These are phyloP conservation scores for Viridothelium virens DNA, from an alignment of 495 filamentous ascomycete genomes.

Conservation along the genomic window DNA sequence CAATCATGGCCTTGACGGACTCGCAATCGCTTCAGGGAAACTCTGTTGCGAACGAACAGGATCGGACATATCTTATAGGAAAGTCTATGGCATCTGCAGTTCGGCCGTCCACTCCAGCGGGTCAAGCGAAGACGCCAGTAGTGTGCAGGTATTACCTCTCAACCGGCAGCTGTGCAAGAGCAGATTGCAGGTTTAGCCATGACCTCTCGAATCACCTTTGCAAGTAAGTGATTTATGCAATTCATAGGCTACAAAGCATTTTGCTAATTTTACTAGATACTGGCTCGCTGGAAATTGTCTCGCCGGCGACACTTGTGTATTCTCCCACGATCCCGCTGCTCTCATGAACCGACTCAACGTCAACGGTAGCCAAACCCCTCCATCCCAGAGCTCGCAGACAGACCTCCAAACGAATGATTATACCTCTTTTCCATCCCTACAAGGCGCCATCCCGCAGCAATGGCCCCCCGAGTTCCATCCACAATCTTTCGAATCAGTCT, in stretches of 20 bases:
- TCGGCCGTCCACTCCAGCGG: conserved; percentile 65
- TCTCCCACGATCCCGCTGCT: conserved; percentile 85
- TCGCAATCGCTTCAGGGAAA: conserved; percentile 31
- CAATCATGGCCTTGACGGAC: conserved; percentile 79
- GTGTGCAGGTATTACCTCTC: conserved; percentile 96
- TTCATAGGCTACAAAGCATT: conserved; percentile 21
- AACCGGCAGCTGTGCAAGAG: conserved; percentile 82
- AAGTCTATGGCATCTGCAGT: conserved; percentile 79
- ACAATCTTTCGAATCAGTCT: not conserved
- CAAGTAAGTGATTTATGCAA: conserved; percentile 62
- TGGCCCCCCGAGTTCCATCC: conserved; percentile 10
- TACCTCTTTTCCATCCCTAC: conserved; percentile 79
- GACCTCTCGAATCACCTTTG: conserved; percentile 92
- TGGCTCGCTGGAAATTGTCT: conserved; percentile 97
- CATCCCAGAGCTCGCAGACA: conserved; percentile 46
- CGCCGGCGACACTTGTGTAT: conserved; percentile 88
- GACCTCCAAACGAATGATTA: conserved; percentile 81
- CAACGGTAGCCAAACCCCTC: conserved; percentile 46
- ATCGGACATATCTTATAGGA: conserved; percentile 61
- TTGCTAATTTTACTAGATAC: conserved; percentile 52
- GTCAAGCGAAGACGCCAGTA: conserved; percentile 60
- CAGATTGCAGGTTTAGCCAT: conserved; percentile 95
- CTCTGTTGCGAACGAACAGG: conserved; percentile 20
- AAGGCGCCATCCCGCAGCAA: conserved; percentile 35
- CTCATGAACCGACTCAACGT: conserved; percentile 38